phyloP scores from a whole-genome alignment of 2,329 filamentous ascomycete species.

The Botrytis tulipae region DNA sequence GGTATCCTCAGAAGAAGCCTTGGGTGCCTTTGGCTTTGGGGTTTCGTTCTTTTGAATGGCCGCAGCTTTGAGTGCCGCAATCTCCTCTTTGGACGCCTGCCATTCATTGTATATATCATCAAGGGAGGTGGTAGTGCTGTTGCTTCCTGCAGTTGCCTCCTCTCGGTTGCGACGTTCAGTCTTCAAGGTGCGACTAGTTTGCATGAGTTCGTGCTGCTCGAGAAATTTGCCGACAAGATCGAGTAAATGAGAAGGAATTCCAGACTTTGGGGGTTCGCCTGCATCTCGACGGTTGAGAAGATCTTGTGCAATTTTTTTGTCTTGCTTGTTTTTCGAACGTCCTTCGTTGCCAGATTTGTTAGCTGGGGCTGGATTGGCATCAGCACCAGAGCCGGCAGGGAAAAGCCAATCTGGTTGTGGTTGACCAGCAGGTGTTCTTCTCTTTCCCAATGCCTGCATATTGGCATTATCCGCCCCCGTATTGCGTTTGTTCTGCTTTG shows the following conservation, averaged over 20 bases:
- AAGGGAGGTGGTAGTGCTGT: slow-evolving; percentile 40
- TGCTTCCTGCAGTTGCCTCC: slow-evolving; percentile 45
- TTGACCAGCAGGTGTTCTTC: slow-evolving; percentile 29
- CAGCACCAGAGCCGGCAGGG: slow-evolving; percentile 24
- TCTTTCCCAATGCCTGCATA: slow-evolving; percentile 37
- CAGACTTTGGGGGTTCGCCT: slow-evolving; percentile 33
- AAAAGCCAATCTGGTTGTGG: slow-evolving; percentile 39
- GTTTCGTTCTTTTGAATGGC: slow-evolving; percentile 22
- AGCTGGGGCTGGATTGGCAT: slow-evolving; percentile 26
- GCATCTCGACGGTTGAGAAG: slow-evolving; percentile 34
- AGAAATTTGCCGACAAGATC: slow-evolving; percentile 67
- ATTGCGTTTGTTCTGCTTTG: slow-evolving; percentile 8
- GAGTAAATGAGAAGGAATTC: slow-evolving; percentile 60
- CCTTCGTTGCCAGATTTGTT: slow-evolving; percentile 26
- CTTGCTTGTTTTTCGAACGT: slow-evolving; percentile 32
- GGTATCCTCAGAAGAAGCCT: slow-evolving; percentile 30
- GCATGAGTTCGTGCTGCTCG: slow-evolving; percentile 61
- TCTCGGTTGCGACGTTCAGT: slow-evolving; percentile 54
- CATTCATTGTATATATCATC: slow-evolving; percentile 42
- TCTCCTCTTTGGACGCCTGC: slow-evolving; percentile 36
- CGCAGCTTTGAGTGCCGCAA: slow-evolving; percentile 14
- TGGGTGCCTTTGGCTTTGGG: slow-evolving; percentile 29
- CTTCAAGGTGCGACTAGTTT: slow-evolving; percentile 60
- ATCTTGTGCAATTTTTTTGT: slow-evolving; percentile 35
- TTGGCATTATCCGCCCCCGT: slow-evolving; percentile 38